These are phyloP conservation scores for Suillus variegatus DNA, from an alignment of 768 basidiomycete genomes.

Conservation along the genomic window DNA sequence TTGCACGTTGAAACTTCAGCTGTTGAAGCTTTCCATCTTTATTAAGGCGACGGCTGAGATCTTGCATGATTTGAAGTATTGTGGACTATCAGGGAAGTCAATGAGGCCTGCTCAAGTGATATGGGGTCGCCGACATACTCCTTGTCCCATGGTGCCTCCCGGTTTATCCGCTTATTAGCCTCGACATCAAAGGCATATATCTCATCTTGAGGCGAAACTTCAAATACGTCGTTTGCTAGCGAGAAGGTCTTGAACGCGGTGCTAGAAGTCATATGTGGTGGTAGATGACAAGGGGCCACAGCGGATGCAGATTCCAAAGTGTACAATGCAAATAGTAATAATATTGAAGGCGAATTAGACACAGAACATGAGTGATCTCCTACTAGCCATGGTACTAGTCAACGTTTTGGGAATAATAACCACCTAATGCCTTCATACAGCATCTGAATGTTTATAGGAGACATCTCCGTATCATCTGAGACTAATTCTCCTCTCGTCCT, in stretches of 20 bases:
- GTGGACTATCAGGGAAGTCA: constrained; percentile 48
- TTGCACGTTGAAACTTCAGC: neutral
- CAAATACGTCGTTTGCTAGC: constrained; percentile 66
- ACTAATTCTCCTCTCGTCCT: constrained; percentile 18
- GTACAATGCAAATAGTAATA: neutral
- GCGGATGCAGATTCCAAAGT: neutral
- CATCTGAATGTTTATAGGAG: constrained; percentile 19
- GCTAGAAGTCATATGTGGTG: constrained; percentile 39
- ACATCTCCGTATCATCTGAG: constrained; percentile 18
- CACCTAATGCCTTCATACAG: constrained; percentile 51
- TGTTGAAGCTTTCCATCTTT: constrained; percentile 73
- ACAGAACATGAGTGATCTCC: neutral
- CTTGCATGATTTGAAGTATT: constrained; percentile 87
- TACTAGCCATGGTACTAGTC: neutral
- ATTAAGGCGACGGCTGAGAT: constrained; percentile 95
- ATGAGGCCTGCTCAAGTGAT: neutral
- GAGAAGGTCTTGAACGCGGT: constrained; percentile 75
- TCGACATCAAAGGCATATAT: constrained; percentile 77
- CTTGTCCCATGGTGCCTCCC: constrained; percentile 79
- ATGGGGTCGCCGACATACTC: constrained; percentile 58
- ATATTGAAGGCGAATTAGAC: neutral
- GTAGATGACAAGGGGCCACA: constrained; percentile 4
- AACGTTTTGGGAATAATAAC: constrained; percentile 50
- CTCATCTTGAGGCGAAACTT: constrained; percentile 74
- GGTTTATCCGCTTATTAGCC: constrained; percentile 64